Percentiles rank a stretch among this genome's conserved stretches.
These are phyloP conservation scores for Strobilomyces dryophilus DNA, from an alignment of 768 basidiomycete genomes.

Conservation along the genomic window DNA sequence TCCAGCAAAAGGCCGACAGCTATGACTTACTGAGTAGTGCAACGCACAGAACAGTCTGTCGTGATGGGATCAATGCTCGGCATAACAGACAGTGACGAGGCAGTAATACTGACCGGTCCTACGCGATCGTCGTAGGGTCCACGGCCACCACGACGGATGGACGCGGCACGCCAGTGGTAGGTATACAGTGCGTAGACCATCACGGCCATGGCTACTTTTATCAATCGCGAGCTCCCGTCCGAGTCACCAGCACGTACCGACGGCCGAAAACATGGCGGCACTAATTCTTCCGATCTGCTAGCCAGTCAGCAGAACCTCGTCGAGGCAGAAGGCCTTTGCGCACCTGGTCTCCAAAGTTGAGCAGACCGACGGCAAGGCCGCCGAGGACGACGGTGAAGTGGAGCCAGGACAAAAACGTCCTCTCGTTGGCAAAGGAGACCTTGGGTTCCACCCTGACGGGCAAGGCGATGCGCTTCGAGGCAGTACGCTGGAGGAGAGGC, in stretches of 20 bases:
- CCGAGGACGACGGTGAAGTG: constrained; percentile 98
- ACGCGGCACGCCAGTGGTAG: constrained; percentile 94
- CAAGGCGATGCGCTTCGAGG: constrained; percentile 91
- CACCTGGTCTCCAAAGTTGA: constrained; percentile 98
- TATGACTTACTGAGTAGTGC: constrained; percentile 64
- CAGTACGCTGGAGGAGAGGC: constrained; percentile 93
- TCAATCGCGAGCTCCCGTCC: constrained; percentile 8
- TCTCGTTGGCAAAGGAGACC: constrained; percentile 92
- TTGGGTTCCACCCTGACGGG: constrained; percentile 94
- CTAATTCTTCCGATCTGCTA: constrained; percentile 87
- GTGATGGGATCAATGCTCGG: constrained; percentile 8
- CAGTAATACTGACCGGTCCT: constrained; percentile 71
- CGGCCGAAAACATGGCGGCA: constrained; percentile 93
- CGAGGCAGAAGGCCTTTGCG: not conserved
- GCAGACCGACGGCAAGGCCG: constrained; percentile 89
- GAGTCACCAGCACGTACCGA: constrained; percentile 53
- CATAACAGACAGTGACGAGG: constrained; percentile 4
- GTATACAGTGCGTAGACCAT: constrained; percentile 96
- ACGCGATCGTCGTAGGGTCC: constrained; percentile 96
- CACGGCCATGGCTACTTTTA: constrained; percentile 77
- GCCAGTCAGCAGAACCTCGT: not conserved
- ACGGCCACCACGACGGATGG: constrained; percentile 85
- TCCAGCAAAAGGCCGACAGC: not conserved
- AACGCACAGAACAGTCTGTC: constrained; percentile 76
- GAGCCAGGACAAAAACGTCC: constrained; percentile 97